A percentile compares a stretch with the other conserved stretches of the same genome.
Evolutionary conservation across 768 basidiomycete species (phyloP).

Genomic region (Lactarius sp.): DNA sequence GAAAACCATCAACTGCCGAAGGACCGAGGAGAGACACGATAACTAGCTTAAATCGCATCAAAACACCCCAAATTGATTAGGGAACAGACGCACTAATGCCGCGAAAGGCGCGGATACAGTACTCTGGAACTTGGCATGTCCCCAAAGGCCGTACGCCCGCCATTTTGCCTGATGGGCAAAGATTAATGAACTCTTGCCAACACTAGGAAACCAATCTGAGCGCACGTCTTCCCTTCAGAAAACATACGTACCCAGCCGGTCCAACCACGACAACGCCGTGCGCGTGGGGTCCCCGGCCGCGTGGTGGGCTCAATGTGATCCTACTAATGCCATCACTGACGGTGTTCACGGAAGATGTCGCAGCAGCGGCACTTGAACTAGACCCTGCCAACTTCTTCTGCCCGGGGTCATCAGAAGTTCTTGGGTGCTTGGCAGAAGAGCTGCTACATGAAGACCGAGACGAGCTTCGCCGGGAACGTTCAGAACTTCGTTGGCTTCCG

Average conservation of each 20-base stretch:
- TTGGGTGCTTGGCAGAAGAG: slow-evolving; percentile 1
- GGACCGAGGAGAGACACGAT: slow-evolving; percentile 61
- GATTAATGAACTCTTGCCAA: slow-evolving; percentile 74
- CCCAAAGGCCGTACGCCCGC: slow-evolving; percentile 69
- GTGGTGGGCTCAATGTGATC: slow-evolving; percentile 40
- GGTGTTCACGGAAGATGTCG: slow-evolving; percentile 26
- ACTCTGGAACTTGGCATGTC: slow-evolving; percentile 68
- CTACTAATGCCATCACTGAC: slow-evolving; percentile 43
- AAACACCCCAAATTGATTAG: background rate
- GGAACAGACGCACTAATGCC: slow-evolving; percentile 44
- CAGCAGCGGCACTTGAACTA: background rate
- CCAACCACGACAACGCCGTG: slow-evolving; percentile 61
- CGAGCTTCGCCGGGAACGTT: slow-evolving; percentile 31
- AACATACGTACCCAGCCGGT: slow-evolving; percentile 49
- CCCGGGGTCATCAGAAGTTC: background rate
- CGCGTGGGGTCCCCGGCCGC: slow-evolving; percentile 42
- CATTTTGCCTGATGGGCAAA: slow-evolving; percentile 67
- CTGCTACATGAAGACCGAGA: slow-evolving; percentile 44
- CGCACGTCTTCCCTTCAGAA: background rate
- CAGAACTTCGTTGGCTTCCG: slow-evolving; percentile 30
- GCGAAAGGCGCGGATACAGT: slow-evolving; percentile 65
- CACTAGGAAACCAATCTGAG: slow-evolving; percentile 33
- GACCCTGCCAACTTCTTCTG: slow-evolving; percentile 9
- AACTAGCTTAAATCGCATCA: slow-evolving; percentile 38
- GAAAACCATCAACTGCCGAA: slow-evolving; percentile 71